Percentiles rank a stretch among this genome's conserved stretches.
These are phyloP conservation scores for Leptomonas seymouri DNA, from an alignment of 208 protist species.

Conservation along the genomic window DNA sequence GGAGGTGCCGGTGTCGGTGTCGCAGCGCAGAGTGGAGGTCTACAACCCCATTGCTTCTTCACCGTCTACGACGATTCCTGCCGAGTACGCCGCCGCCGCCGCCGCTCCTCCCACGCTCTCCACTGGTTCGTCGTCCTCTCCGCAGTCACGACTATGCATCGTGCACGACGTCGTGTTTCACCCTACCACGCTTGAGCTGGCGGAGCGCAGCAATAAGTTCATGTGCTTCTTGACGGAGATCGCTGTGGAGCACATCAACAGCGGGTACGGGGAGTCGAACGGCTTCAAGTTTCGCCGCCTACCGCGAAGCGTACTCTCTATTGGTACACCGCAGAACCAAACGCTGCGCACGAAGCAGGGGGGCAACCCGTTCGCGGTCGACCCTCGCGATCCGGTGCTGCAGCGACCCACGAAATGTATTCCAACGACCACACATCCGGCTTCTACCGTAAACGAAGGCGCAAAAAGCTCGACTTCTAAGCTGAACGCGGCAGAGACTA, in stretches of 20 bases:
- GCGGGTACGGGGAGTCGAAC: constrained; percentile 77
- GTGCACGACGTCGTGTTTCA: constrained; percentile 92
- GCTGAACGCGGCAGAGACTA: neutral
- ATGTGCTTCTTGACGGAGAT: constrained; percentile 93
- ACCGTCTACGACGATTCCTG: constrained; percentile 8
- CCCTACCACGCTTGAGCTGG: constrained; percentile 69
- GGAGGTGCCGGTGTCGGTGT: constrained; percentile 87
- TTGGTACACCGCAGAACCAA: constrained; percentile 85
- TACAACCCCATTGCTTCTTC: constrained; percentile 32
- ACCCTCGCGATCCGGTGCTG: constrained; percentile 48
- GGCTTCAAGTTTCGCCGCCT: constrained; percentile 77
- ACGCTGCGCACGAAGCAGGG: constrained; percentile 59
- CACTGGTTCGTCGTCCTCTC: too few relatives aligned
- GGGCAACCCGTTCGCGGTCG: constrained; percentile 52
- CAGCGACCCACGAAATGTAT: constrained; percentile 53
- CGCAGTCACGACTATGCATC: constrained; percentile 35
- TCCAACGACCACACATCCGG: neutral
- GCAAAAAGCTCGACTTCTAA: neutral
- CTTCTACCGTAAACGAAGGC: neutral
- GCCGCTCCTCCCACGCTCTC: too few relatives aligned
- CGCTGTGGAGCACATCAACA: constrained; percentile 92
- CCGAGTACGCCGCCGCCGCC: constrained; percentile 15
- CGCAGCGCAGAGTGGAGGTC: constrained; percentile 66
- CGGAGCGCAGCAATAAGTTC: constrained; percentile 78
- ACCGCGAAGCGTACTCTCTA: constrained; percentile 45